These are phyloP conservation scores for Mycena galopus DNA, from an alignment of 768 basidiomycete species.

Conservation along the genomic window DNA sequence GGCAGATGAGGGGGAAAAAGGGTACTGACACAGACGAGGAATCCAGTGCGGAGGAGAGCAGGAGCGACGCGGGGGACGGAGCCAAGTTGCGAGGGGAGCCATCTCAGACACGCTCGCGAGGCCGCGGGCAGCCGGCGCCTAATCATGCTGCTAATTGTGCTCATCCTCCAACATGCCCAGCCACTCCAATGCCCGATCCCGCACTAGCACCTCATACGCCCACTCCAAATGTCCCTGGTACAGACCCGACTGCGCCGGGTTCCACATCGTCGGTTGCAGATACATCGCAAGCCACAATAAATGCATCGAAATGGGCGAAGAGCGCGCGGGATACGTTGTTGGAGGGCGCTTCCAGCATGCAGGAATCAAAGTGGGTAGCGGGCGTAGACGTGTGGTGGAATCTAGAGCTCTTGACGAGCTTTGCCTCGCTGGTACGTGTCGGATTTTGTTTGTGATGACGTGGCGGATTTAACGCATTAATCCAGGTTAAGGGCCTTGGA, in stretches of 20 bases:
- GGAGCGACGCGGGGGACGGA: not conserved
- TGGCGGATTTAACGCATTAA: not conserved
- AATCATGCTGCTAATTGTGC: no score
- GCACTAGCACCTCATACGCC: no score
- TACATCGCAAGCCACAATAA: no score
- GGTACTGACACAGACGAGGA: not conserved
- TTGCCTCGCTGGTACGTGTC: not conserved
- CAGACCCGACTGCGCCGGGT: no score
- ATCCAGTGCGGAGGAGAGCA: not conserved
- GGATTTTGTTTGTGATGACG: not conserved
- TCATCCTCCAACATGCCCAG: no score
- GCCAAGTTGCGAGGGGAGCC: not conserved
- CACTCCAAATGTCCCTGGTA: no score
- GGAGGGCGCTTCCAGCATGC: not conserved
- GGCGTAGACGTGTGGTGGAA: not conserved
- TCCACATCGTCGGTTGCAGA: no score
- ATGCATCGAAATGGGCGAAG: no score
- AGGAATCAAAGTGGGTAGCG: not conserved
- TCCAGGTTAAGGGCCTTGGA: not conserved
- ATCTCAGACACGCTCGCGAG: not conserved
- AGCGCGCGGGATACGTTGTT: not conserved
- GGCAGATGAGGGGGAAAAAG: not conserved
- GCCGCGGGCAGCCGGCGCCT: not conserved
- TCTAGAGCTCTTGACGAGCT: not conserved
- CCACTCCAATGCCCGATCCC: no score